Conservation (phyloP, 192 early-diverging fungal genomes). For the Entomortierella parvispora region DNA sequence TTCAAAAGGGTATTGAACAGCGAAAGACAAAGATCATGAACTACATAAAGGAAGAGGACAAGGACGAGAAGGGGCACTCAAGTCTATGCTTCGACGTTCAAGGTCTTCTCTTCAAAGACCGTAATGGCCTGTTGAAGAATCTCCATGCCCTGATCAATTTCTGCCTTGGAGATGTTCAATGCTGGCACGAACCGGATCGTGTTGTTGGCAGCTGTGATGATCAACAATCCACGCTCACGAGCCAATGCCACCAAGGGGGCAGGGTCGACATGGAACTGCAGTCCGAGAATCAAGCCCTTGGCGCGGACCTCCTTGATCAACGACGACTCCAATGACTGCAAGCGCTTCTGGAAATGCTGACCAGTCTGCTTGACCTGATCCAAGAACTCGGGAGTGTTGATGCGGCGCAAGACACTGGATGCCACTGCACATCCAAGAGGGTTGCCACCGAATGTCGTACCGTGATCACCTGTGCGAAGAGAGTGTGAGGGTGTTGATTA, state of each 20-base stretch:
- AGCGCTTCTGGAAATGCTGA: conserved; percentile 63
- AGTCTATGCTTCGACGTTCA: conserved; percentile 32
- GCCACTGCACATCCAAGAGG: conserved; percentile 92
- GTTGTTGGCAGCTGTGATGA: conserved; percentile 88
- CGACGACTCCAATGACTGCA: conserved; percentile 59
- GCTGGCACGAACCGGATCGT: conserved; percentile 95
- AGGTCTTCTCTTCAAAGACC: conserved; percentile 40
- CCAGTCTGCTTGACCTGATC: conserved; percentile 73
- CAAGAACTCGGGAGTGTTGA: conserved; percentile 80
- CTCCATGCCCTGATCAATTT: conserved; percentile 77
- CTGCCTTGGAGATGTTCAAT: conserved; percentile 79
- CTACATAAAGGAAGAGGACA: too few species aligned
- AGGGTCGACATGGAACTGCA: conserved; percentile 82
- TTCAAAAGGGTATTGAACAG: too few species aligned
- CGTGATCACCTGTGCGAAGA: conserved; percentile 83
- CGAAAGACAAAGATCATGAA: too few species aligned
- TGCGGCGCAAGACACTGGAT: conserved; percentile 73
- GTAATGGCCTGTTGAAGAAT: conserved; percentile 76
- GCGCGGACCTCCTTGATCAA: conserved; percentile 84
- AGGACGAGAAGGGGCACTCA: too few species aligned
- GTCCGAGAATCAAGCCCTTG: conserved; percentile 86
- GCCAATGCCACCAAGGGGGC: conserved; percentile 75
- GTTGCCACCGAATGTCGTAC: conserved; percentile 97
- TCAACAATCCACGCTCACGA: conserved; percentile 86
- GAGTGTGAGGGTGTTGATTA: neutral